A percentile compares a stretch with the other conserved stretches of the same genome.
These are phyloP conservation scores for Teratosphaeriaceae sp. DNA, from an alignment of 2,329 filamentous ascomycete genomes.

Conservation along the genomic window DNA sequence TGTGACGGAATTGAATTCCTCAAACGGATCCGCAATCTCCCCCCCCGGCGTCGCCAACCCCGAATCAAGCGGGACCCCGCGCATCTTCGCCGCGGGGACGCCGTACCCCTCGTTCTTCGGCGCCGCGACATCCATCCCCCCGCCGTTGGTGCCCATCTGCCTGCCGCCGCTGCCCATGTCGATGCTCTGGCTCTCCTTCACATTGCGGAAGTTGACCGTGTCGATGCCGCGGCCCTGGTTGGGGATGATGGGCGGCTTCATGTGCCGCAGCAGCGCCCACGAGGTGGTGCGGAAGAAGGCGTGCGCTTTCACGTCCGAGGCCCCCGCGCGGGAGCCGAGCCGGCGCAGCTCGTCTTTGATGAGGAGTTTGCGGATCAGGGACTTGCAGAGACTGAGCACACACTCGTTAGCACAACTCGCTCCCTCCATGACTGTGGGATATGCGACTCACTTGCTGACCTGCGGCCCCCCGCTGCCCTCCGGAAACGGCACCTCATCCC, in stretches of 20 bases:
- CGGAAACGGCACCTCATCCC: slow-evolving; percentile 93
- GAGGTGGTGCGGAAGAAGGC: slow-evolving; percentile 94
- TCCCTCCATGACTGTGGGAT: too few species aligned
- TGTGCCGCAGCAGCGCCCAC: slow-evolving; percentile 94
- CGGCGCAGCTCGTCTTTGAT: slow-evolving; percentile 97
- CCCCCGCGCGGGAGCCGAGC: slow-evolving; percentile 86
- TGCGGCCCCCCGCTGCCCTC: slow-evolving; percentile 68
- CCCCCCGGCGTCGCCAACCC: slow-evolving; percentile 77
- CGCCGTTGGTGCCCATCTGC: background rate
- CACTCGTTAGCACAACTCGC: too few species aligned
- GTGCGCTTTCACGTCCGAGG: slow-evolving; percentile 92
- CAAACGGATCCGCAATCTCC: slow-evolving; percentile 82
- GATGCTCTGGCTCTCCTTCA: slow-evolving; percentile 94
- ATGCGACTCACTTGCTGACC: too few species aligned
- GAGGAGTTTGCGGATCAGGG: slow-evolving; percentile 86
- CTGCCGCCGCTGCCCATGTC: slow-evolving; percentile 54
- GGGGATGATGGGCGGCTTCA: slow-evolving; percentile 95
- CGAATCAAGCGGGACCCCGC: slow-evolving; percentile 81
- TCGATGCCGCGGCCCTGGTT: slow-evolving; percentile 85
- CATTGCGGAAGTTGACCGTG: slow-evolving; percentile 94
- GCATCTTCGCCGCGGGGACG: slow-evolving; percentile 39
- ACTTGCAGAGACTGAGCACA: slow-evolving; percentile 96
- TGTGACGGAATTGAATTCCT: slow-evolving; percentile 98
- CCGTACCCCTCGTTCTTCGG: slow-evolving; percentile 31
- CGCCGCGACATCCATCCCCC: slow-evolving; percentile 24